Evolutionary conservation across 768 basidiomycete genomes (phyloP), one percentile per base, ranked within the genome.

Genomic region (Tubosaeta sp.): DNA sequence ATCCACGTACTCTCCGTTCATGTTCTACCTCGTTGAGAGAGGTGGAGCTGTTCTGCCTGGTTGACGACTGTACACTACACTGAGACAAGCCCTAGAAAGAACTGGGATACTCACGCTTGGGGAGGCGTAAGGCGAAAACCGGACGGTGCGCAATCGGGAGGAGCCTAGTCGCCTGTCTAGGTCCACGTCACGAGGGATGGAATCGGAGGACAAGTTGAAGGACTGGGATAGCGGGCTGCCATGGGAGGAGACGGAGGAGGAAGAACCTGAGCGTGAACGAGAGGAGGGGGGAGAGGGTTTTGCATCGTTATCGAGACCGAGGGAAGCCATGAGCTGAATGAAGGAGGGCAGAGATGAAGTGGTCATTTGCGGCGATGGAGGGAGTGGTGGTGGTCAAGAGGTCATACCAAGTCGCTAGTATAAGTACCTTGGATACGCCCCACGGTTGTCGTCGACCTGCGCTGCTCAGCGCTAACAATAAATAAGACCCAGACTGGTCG

Each of bases 281-380:
- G 58, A 37, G 5, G 50, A 31, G 34, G 71, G 48, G 43, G 71
- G 60, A 25, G 65, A 58, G 56, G 65, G 56, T 43, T 72, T 68
- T 48, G 72, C 43, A 29, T 69, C 58, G 58, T 78, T 77, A 58
- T 87, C 82, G 68, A 91, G 76, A 57, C 87, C 90, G 59, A 92
- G 76, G 54, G 90, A 81, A 56, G 82, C 81, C 88, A 92, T 89
- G 66, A 92, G 86, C 73, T 91, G 84, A 53, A 89, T 83, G 68
- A 92, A 92, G 51, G 90, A 91, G 29, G 29, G 29, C 64, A 90
- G 90, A 61, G 91, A 83, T 63, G 86, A 70, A 65, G 64, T 50
- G 34, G 85, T 74, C 85, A 85, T 88, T 62, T 65, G 50, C 52
- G 55, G 65, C 48, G 42, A 46, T 58, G 52, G 19, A 51, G 51